Evolutionary conservation across 2,329 filamentous ascomycete genomes (phyloP).

Genomic region (Sporothrix inflata): DNA sequence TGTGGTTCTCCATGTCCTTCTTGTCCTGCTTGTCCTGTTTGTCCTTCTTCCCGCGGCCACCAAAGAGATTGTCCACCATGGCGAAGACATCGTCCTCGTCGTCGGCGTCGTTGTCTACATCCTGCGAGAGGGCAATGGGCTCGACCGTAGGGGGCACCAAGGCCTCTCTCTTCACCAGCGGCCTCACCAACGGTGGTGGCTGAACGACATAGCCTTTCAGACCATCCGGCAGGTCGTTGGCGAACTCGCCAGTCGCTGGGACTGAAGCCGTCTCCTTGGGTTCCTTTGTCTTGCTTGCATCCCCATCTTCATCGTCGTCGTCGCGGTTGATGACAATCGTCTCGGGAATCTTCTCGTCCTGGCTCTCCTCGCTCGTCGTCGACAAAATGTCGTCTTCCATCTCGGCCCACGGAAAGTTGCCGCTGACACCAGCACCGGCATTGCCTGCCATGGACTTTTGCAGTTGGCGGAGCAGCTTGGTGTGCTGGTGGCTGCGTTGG

Average conservation of each 20-base stretch:
- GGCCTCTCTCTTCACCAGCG: background rate
- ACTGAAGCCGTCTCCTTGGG: background rate
- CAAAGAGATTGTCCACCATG: constrained; percentile 20
- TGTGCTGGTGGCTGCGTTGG: background rate
- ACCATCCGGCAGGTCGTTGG: background rate
- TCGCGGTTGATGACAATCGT: constrained; percentile 26
- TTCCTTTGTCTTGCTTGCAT: constrained; percentile 40
- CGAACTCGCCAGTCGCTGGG: background rate
- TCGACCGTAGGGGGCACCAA: background rate
- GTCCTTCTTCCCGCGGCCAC: background rate
- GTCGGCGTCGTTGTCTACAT: constrained; percentile 17
- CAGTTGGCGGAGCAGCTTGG: background rate
- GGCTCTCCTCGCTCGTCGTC: constrained; percentile 27
- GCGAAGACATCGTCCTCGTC: constrained; percentile 25
- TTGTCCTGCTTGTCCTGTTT: background rate
- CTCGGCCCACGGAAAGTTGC: constrained; percentile 24
- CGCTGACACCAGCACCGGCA: background rate
- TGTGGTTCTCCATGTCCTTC: too few species aligned
- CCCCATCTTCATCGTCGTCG: constrained; percentile 51
- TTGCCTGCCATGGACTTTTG: background rate
- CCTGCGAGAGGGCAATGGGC: background rate
- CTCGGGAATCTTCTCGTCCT: background rate
- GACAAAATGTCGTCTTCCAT: constrained; percentile 29
- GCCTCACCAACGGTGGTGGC: background rate
- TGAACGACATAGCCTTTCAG: background rate